phyloP scores from a whole-genome alignment of 2,329 filamentous ascomycete genomes.

The Neurospora sp. region DNA sequence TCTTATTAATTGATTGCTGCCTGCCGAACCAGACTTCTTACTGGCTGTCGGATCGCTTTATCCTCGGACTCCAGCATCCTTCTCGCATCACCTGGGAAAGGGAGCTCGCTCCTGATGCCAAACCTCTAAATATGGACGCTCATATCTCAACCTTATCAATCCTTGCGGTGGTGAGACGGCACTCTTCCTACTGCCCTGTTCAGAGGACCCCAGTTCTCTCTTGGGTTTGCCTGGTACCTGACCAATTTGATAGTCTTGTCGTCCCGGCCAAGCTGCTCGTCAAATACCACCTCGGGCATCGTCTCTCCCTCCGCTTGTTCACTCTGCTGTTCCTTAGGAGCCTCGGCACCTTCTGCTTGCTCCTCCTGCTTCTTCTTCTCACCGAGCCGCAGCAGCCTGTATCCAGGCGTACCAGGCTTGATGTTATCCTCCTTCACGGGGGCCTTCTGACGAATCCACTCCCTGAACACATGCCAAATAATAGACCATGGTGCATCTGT shows the following conservation, averaged over 20 bases:
- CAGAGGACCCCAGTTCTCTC: constrained; percentile 91
- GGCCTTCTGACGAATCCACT: constrained; percentile 75
- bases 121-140: not conserved
- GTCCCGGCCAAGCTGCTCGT: constrained; percentile 68
- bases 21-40: not conserved
- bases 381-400: constrained; percentile 49
- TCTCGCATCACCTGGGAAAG: not conserved
- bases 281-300: constrained; percentile 48
- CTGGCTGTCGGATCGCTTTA: not conserved
- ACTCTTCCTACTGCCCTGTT: constrained; percentile 38
- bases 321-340: constrained; percentile 14
- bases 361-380: constrained; percentile 20
- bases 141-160: not conserved
- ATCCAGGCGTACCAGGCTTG: constrained; percentile 60
- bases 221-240: constrained; percentile 82
- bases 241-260: constrained; percentile 59
- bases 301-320: constrained; percentile 19
- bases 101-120: not conserved
- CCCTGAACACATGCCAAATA: constrained; percentile 87
- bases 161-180: not conserved
- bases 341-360: constrained; percentile 23
- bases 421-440: constrained; percentile 67
- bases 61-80: not conserved
- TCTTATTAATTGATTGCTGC: not conserved
- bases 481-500: constrained; percentile 86